These are phyloP conservation scores for Metschnikowia lachancei DNA, from an alignment of 805 yeast species.

Conservation along the genomic window DNA sequence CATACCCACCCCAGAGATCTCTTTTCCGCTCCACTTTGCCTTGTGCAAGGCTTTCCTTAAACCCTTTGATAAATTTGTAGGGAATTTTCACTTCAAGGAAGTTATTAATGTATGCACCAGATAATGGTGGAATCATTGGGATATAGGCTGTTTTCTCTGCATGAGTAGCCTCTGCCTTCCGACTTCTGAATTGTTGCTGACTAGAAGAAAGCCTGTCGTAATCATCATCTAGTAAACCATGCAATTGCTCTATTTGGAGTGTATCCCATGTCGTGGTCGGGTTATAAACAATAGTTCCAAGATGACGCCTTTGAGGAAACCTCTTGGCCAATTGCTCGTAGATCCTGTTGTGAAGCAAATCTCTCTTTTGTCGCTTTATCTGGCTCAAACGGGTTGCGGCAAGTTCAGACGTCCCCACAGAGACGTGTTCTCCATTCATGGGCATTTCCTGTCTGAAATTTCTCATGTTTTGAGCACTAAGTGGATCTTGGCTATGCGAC, in stretches of 20 bases:
- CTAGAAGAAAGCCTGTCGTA: slow-evolving; percentile 24
- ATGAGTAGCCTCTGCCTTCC: slow-evolving; percentile 11
- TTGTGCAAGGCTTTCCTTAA: slow-evolving; percentile 19
- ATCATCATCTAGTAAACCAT: slow-evolving; percentile 28
- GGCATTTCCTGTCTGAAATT: neutral
- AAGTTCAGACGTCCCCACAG: neutral
- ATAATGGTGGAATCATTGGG: slow-evolving; percentile 39
- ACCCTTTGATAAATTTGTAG: slow-evolving; percentile 36
- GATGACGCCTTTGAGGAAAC: slow-evolving; percentile 32
- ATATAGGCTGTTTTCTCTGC: slow-evolving; percentile 29
- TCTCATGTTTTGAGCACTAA: neutral
- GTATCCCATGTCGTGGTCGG: slow-evolving; percentile 52
- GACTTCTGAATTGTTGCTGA: slow-evolving; percentile 18
- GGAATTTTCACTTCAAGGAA: slow-evolving; percentile 58
- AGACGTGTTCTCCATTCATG: neutral
- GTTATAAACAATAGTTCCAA: slow-evolving; percentile 45
- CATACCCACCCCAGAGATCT: slow-evolving; percentile 74
- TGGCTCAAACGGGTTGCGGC: neutral
- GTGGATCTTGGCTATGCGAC: neutral
- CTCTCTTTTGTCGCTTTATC: slow-evolving; percentile 9
- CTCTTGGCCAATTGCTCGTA: slow-evolving; percentile 19
- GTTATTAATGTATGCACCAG: slow-evolving; percentile 41
- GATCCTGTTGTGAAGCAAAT: slow-evolving; percentile 21
- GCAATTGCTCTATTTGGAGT: slow-evolving; percentile 27
- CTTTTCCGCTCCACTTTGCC: slow-evolving; percentile 36